Evolutionary conservation across 176 grass and related monocot genomes (phyloP), one percentile per base, ranked within the genome.

Genomic region (Eremochloa ophiuroides): DNA sequence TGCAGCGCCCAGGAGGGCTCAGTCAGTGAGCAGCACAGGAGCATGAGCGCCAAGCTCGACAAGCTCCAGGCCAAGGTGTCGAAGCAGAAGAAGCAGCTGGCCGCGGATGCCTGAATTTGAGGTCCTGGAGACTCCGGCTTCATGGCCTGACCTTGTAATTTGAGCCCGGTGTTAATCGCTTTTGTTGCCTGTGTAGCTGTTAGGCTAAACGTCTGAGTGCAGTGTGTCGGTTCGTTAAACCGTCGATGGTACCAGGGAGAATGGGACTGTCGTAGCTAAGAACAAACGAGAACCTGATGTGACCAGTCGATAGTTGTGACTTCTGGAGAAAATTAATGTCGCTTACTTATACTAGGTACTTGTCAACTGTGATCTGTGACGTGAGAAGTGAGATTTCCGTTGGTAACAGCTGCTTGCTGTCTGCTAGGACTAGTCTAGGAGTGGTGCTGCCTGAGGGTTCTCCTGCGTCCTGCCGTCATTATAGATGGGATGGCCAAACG

Each of bases 1-100:
- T 97, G 92, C 79, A 97, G 89, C 20, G 92, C 95, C 10, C 87
- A 92, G 41, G 90, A 94, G 50, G 78, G 88, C 26, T 94, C 94
- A 0, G 92, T 97, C 14, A 94, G 80, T 15, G 92, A 94, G 51
- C 86, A 88, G 50, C 87, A 88, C 14, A 89, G 80, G 85, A 92
- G 59, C 86, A 85, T 91, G 82, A 94, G 71, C 39, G 78, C 81
- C 2, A 94, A 89, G 69, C 87, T 94, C 6, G 87, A 94, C 72
- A 97, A 92, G 87, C 85, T 92, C 47, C 94, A 94, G 28, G 82
- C 81, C 2, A 97, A 91, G 88, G 66, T 90, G 60, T 79, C 85
- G 16, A 97, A 85, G 74, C 89, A 94, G 25, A 97, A 94, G 83
- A 92, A 90, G 44, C 89, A 97, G 68, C 72, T 94, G 27, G 79